Base-by-base conservation (phyloP, 2,329 filamentous ascomycete genomes). In the Cytospora piceicola region DNA sequence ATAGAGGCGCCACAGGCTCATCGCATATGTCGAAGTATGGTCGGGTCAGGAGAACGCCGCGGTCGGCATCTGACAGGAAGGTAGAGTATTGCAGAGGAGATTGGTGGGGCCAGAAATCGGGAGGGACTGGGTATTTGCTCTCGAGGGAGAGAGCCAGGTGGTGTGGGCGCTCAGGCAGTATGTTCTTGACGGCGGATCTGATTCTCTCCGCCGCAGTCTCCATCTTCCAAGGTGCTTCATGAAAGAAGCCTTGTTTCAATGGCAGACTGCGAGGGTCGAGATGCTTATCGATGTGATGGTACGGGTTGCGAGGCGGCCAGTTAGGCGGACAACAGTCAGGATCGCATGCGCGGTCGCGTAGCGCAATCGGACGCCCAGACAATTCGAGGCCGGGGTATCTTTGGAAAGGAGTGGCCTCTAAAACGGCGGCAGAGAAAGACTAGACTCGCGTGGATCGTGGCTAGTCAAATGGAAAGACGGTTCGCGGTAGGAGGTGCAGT, bases 121-220 rank as follows among this genome's bases (percentile, higher is more conserved):
- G 76, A 65, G 77, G 77, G 51, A 76, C 74, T 63, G 77, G 78
- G 69, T 82, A 86, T 72, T 79, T 82, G 73, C 77, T 77, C 69
- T 82, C 79, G 58, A 81, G 73, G 42, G 78, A 80, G 68, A 82
- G 76, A 46, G 83, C 82, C 42, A 88, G 79, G 69, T 84, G 82
- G 73, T 87, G 82, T 68, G 83, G 81, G 72, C 78, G 79, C 66
- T 80, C 77, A 69, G 84, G 84, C 69, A 86, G 76, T 69, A 83
- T 79, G 73, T 78, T 78, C 77, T 84, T 79, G 72, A 80, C 79
- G 74, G 85, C 77, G 75, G 76, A 79, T 75, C 84, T 77, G 76
- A 85, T 81, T 78, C 79, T 82, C 78, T 85, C 84, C 75, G 81
- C 82, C 80, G 83, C 82, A 80, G 80, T 82, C 81, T 86, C 84